These are phyloP conservation scores for Zasmidium cellare DNA, from an alignment of 2,329 filamentous ascomycete species.

Conservation along the genomic window DNA sequence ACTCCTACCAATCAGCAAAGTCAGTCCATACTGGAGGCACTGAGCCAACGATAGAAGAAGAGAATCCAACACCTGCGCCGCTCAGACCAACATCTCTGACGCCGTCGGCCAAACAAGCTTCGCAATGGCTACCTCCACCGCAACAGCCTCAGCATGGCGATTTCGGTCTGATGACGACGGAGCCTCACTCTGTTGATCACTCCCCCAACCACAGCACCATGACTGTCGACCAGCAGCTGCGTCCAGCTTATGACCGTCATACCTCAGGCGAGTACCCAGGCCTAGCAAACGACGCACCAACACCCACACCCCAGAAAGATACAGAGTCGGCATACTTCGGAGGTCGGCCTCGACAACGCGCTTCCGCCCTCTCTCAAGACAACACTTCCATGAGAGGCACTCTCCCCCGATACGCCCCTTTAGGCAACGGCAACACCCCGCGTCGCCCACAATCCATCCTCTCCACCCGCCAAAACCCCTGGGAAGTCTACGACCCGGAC, in stretches of 20 bases:
- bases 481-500: constrained; percentile 10
- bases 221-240: constrained; percentile 2
- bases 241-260: background rate
- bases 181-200: background rate
- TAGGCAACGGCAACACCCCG: background rate
- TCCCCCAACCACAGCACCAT: constrained; percentile 4
- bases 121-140: background rate
- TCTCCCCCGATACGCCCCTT: constrained; percentile 2
- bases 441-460: constrained; percentile 7
- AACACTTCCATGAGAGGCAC: constrained; percentile 1
- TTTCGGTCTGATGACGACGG: background rate
- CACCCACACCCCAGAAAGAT: constrained; percentile 1
- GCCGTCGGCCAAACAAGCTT: background rate
- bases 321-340: background rate
- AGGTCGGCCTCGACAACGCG: background rate
- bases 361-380: constrained; percentile 4
- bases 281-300: background rate
- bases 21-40: constrained; percentile 2
- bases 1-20: constrained; percentile 5
- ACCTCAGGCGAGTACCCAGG: constrained; percentile 1
- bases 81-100: constrained; percentile 3
- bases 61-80: constrained; percentile 2
- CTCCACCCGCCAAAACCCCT: constrained; percentile 7
- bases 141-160: background rate
- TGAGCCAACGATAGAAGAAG: background rate